Conservation (phyloP, 1,284 basidiomycete species). For the Heterobasidion occidentale region DNA sequence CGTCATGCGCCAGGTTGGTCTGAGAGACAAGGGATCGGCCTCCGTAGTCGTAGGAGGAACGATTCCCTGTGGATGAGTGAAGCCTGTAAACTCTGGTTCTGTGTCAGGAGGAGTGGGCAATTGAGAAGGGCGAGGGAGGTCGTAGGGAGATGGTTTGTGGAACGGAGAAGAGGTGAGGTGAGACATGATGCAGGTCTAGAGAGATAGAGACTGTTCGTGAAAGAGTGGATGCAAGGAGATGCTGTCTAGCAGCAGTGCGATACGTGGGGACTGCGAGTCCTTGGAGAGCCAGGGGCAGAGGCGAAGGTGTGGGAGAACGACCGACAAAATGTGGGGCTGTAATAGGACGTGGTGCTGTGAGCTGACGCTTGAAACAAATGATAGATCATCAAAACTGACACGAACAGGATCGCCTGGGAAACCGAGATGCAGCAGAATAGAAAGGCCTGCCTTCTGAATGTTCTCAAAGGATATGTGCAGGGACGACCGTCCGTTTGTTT, state of each 20-base stretch:
- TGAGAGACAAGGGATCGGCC: background rate
- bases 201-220: conserved; percentile 9
- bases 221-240: conserved; percentile 7
- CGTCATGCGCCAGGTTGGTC: background rate
- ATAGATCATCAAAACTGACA: background rate
- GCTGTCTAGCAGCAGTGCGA: conserved; percentile 18
- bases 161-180: conserved; percentile 37
- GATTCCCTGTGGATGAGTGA: conserved; percentile 2
- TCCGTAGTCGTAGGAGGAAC: background rate
- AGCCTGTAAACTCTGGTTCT: conserved; percentile 27
- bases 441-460: conserved; percentile 2
- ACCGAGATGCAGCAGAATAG: background rate
- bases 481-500: too few species aligned
- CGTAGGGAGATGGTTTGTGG: conserved; percentile 40
- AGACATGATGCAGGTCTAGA: conserved; percentile 31
- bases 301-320: background rate
- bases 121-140: conserved; percentile 33
- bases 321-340: background rate
- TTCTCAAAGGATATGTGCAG: background rate
- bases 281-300: conserved; percentile 3
- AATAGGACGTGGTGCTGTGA: background rate
- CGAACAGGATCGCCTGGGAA: background rate
- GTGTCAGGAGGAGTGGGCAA: conserved; percentile 51
- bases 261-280: background rate
- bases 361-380: background rate